A percentile compares a stretch with the other conserved stretches of the same genome.
Conservation (phyloP, 2,329 filamentous ascomycete species). For the Leptodontidium sp. region DNA sequence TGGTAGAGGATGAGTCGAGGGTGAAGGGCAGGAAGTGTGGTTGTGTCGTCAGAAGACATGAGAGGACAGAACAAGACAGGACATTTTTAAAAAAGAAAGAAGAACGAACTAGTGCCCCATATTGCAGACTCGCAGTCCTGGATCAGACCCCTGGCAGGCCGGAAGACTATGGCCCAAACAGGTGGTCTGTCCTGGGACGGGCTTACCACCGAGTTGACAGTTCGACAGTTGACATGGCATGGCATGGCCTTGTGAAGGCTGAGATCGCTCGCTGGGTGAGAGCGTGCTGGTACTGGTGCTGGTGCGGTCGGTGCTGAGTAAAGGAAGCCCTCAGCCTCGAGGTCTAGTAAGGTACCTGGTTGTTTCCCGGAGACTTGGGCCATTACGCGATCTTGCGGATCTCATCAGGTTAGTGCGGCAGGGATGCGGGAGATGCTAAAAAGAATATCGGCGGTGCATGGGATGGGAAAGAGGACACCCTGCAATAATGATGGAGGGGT, state of each 20-base stretch:
- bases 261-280: constrained; percentile 36
- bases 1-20: constrained; percentile 39
- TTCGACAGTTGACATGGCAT: neutral
- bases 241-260: constrained; percentile 34
- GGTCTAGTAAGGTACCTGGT: constrained; percentile 30
- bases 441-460: constrained; percentile 32
- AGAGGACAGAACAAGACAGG: neutral
- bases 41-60: constrained; percentile 33
- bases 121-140: constrained; percentile 8
- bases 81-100: constrained; percentile 13
- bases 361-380: constrained; percentile 21
- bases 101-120: constrained; percentile 19
- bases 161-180: constrained; percentile 39
- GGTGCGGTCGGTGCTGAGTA: constrained; percentile 37
- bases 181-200: constrained; percentile 40
- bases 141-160: constrained; percentile 4
- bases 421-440: constrained; percentile 26
- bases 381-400: constrained; percentile 20
- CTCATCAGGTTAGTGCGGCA: constrained; percentile 23
- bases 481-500: neutral
- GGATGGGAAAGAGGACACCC: constrained; percentile 8
- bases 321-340: constrained; percentile 41
- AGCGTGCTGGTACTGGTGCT: constrained; percentile 17
- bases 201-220: constrained; percentile 21
- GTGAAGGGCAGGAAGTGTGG: constrained; percentile 36